A percentile compares a stretch with the other conserved stretches of the same genome.
phyloP scores from a whole-genome alignment of 2,329 filamentous ascomycete genomes.

The Fusarium temperatum region DNA sequence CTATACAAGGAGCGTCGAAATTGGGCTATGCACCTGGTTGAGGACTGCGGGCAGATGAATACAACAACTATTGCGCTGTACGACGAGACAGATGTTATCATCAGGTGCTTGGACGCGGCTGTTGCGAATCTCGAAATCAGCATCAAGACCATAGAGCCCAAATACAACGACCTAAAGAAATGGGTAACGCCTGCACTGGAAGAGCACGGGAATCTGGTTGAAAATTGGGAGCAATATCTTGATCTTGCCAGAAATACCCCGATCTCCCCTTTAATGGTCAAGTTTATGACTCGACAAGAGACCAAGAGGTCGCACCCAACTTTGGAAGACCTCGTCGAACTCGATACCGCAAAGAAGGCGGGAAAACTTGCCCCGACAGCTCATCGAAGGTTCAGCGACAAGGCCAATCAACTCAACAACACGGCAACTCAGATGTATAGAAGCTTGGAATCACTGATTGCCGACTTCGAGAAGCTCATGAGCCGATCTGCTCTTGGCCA shows the following conservation, averaged over 20 bases:
- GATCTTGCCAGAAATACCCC: constrained; percentile 70
- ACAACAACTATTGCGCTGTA: constrained; percentile 71
- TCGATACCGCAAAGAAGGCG: constrained; percentile 76
- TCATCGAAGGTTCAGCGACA: constrained; percentile 67
- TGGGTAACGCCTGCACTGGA: constrained; percentile 75
- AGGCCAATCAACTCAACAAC: constrained; percentile 69
- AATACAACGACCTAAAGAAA: constrained; percentile 73
- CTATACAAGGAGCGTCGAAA: constrained; percentile 82
- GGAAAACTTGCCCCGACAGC: constrained; percentile 70
- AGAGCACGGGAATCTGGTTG: constrained; percentile 72
- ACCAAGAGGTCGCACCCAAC: constrained; percentile 62
- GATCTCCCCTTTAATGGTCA: constrained; percentile 72
- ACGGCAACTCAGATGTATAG: constrained; percentile 67
- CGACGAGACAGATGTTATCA: constrained; percentile 77
- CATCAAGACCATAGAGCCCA: constrained; percentile 75
- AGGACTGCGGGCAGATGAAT: constrained; percentile 74
- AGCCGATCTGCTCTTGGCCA: constrained; percentile 65
- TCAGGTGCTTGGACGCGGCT: constrained; percentile 83
- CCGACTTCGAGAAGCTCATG: constrained; percentile 68
- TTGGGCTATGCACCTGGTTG: constrained; percentile 79
- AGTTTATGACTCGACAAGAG: constrained; percentile 66
- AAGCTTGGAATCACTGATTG: constrained; percentile 68
- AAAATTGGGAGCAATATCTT: constrained; percentile 75
- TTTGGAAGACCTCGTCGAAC: constrained; percentile 79
- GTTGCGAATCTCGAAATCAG: constrained; percentile 85